These are phyloP conservation scores for Dactylis glomerata DNA, from an alignment of 176 grass and related monocot species.

Conservation along the genomic window DNA sequence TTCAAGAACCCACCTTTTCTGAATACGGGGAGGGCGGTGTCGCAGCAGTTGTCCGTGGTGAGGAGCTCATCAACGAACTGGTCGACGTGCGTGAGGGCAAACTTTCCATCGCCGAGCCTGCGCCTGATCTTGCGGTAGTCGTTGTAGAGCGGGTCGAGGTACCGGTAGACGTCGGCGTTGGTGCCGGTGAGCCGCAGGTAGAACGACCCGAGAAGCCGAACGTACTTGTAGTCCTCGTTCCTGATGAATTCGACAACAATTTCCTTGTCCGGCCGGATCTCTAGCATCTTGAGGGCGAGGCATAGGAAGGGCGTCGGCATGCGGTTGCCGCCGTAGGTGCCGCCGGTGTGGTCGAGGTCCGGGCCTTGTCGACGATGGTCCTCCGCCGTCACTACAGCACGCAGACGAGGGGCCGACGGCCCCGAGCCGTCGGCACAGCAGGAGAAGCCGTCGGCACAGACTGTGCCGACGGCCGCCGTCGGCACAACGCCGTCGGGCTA, in stretches of 20 bases:
- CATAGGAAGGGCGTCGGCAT: conserved; percentile 82
- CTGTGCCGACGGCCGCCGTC: too few relatives aligned
- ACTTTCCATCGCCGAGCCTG: conserved; percentile 69
- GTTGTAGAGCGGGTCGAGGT: conserved; percentile 91
- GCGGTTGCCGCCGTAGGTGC: conserved; percentile 74
- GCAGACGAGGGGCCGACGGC: too few relatives aligned
- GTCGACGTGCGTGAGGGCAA: conserved; percentile 69
- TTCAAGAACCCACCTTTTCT: conserved; percentile 94
- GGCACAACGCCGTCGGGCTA: too few relatives aligned
- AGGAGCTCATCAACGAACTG: conserved; percentile 88
- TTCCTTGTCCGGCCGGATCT: conserved; percentile 98
- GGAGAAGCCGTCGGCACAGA: too few relatives aligned
- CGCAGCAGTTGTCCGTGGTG: conserved; percentile 82
- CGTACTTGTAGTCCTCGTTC: conserved; percentile 93
- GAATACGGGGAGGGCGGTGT: conserved; percentile 80
- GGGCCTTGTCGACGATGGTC: conserved; percentile 98
- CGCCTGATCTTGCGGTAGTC: conserved; percentile 84
- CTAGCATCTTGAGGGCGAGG: conserved; percentile 96
- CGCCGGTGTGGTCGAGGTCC: conserved; percentile 92
- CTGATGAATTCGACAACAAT: conserved; percentile 99
- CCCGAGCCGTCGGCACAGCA: too few relatives aligned
- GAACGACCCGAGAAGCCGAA: conserved; percentile 59
- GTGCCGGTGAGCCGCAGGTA: conserved; percentile 79
- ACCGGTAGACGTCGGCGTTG: conserved; percentile 83
- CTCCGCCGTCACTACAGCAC: too few relatives aligned